A percentile compares a stretch with the other conserved stretches of the same genome.
Evolutionary conservation across 1,284 basidiomycete species (phyloP).

Genomic region (Rhodotorula sp.): DNA sequence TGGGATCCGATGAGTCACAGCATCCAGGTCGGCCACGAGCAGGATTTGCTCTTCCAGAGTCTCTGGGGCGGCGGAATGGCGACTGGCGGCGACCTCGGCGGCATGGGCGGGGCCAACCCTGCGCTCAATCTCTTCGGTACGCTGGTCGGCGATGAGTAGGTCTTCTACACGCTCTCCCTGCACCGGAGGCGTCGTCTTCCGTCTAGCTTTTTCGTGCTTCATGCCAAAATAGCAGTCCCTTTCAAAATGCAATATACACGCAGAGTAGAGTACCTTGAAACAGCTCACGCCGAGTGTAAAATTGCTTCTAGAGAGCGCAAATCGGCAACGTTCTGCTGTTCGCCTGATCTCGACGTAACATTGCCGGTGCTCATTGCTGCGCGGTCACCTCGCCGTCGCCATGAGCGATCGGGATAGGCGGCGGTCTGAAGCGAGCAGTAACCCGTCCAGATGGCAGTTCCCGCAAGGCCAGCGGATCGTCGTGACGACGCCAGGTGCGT

Average conservation of each 20-base stretch:
- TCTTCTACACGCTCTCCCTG: too few relatives aligned
- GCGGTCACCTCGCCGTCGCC: background rate
- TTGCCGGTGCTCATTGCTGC: too few relatives aligned
- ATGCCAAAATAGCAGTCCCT: too few relatives aligned
- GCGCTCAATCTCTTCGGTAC: constrained; percentile 36
- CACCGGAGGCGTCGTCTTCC: too few relatives aligned
- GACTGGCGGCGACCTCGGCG: constrained; percentile 15
- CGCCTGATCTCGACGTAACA: too few relatives aligned
- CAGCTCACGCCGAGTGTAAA: too few relatives aligned
- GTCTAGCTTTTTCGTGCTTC: too few relatives aligned
- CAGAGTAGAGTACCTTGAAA: too few relatives aligned
- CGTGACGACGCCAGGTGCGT: constrained; percentile 20
- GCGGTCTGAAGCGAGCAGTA: background rate
- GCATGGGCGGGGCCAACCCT: constrained; percentile 11
- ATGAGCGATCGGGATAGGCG: background rate
- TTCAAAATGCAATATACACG: too few relatives aligned
- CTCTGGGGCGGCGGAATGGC: constrained; percentile 25
- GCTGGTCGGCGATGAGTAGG: constrained; percentile 28
- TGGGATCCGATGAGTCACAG: constrained; percentile 32
- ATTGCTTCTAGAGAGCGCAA: too few relatives aligned
- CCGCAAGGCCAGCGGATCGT: constrained; percentile 14
- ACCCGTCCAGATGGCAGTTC: background rate
- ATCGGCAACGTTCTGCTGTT: too few relatives aligned
- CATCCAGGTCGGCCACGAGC: constrained; percentile 34
- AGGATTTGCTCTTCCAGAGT: constrained; percentile 39